phyloP scores from a whole-genome alignment of 768 basidiomycete species.

The Lactarius deliciosus region DNA sequence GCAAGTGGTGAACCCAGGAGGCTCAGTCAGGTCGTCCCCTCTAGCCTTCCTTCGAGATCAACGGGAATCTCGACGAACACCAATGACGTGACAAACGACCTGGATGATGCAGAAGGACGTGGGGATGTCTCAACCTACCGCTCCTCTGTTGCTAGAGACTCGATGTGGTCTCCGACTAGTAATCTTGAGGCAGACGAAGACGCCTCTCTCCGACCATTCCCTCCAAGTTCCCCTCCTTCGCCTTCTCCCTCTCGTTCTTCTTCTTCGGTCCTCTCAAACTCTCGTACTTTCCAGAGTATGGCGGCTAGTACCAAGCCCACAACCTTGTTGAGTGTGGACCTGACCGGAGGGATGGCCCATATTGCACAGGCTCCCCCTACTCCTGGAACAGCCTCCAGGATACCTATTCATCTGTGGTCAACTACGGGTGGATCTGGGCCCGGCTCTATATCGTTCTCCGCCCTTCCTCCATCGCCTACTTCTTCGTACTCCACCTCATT shows the following conservation, averaged over 20 bases:
- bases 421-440: slow-evolving; percentile 51
- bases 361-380: slow-evolving; percentile 83
- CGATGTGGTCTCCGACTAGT: slow-evolving; percentile 77
- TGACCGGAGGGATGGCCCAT: slow-evolving; percentile 83
- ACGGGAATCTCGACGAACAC: slow-evolving; percentile 61
- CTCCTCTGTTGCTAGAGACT: slow-evolving; percentile 67
- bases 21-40: slow-evolving; percentile 28
- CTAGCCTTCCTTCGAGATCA: slow-evolving; percentile 27
- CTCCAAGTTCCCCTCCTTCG: slow-evolving; percentile 84
- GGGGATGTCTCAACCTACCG: slow-evolving; percentile 46
- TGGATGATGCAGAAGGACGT: slow-evolving; percentile 35
- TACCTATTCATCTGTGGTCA: slow-evolving; percentile 51
- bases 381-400: slow-evolving; percentile 52
- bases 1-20: slow-evolving; percentile 30
- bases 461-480: slow-evolving; percentile 52
- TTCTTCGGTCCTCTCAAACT: slow-evolving; percentile 78
- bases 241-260: slow-evolving; percentile 84
- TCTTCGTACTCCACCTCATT: slow-evolving; percentile 46
- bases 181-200: slow-evolving; percentile 89
- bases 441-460: slow-evolving; percentile 71
- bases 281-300: slow-evolving; percentile 78
- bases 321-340: slow-evolving; percentile 86
- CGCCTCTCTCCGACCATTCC: slow-evolving; percentile 86
- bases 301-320: slow-evolving; percentile 93
- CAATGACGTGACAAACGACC: slow-evolving; percentile 40